Base-by-base conservation (phyloP, 2,329 filamentous ascomycete genomes). In the Alternaria dauci region DNA sequence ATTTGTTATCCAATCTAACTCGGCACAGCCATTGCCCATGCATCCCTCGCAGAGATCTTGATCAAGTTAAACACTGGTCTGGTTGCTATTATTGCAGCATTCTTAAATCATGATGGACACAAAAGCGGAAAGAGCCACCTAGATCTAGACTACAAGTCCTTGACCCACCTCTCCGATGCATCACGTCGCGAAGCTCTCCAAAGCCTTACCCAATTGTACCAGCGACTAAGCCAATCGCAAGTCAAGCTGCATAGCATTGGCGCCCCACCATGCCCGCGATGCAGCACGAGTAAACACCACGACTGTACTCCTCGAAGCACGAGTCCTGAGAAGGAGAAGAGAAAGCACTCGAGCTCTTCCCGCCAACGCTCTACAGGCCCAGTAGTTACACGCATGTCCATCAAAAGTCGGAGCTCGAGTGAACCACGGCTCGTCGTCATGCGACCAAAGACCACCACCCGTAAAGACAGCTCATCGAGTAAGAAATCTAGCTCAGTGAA, bases 1-100 rank as follows among this genome's bases (percentile, higher is more conserved):
- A 41, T 28, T 30, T 32, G 26, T 46, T 34, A 26, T 44, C 56
- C 30, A 59, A 38, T 11, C 51, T 58, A 30, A 52, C 44, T 3
- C 18, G 26, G 14, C 9, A 53, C 58, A 83, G 81, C 78, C 46
- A 79, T 80, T 55, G 81, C 81, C 16, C 81, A 82, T 59, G 78
- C 78, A 3, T 79, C 77, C n/a, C 80, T 83, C 20, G 79, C 80
- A 11, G 80, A 80, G 61, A 80, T 81, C 18, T 65, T 83, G 25
- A 76, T 83, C 58, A 81, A 76, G 61, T 71, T 83, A 28, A 83
- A 84, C 61, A 81, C 80, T 18, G 81, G 82, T 39, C 77, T 84
- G 5, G 80, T 83, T 8, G 69, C 71, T 57, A 82, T 84, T 65
- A 82, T 83, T 53, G 73, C 80, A 20, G 70, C 79, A 3, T 83